Base-by-base conservation (phyloP, 2,329 filamentous ascomycete species). In the Ophiostoma tasmaniense region DNA sequence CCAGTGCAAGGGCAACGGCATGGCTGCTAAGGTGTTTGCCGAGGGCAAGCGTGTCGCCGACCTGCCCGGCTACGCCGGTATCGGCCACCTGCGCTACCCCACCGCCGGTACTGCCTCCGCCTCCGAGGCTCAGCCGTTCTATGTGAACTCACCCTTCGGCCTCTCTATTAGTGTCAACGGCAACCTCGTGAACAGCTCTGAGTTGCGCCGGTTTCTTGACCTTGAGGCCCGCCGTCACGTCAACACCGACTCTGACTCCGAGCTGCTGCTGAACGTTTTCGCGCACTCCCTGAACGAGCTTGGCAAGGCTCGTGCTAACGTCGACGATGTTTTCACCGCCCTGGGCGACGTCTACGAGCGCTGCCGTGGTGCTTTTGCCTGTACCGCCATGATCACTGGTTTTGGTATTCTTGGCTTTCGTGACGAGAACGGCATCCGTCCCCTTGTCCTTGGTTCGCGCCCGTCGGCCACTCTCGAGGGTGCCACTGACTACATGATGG, bases 81-180 rank as follows among this genome's bases (percentile, higher is more conserved):
- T 97, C 71, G 90, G 87, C 59, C 93, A 97, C 78, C 79, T 97
- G 73, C 85, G 93, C 77, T 97, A 97, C 79, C 93, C 93, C 13
- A 97, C 93, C 8, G 90, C 91, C 14, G 93, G 93, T 69, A 95
- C 89, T 77, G 91, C 89, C 73, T 82, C 81, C 33, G 25, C 37
- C 75, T 89, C 92, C 8, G 92, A 97, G 79, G 91, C 92, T 13
- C 93, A 97, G 79, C 93, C 93, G 0, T 96, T 97, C 79, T 97
- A 95, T 76, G 92, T 95, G 75, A 96, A 96, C 81, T 86, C 85
- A 70, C 92, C 91, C 0, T 95, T 92, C 76, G 92, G 92, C 65
- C 90, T 96, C 74, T 90, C 85, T 75, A 85, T 95, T 76, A 86
- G 89, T 28, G 89, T 95, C 80, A 97, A 97, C 76, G 93, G 93